These are phyloP conservation scores for Malus sieversii DNA, from an alignment of 306 rosid genomes.

Conservation along the genomic window DNA sequence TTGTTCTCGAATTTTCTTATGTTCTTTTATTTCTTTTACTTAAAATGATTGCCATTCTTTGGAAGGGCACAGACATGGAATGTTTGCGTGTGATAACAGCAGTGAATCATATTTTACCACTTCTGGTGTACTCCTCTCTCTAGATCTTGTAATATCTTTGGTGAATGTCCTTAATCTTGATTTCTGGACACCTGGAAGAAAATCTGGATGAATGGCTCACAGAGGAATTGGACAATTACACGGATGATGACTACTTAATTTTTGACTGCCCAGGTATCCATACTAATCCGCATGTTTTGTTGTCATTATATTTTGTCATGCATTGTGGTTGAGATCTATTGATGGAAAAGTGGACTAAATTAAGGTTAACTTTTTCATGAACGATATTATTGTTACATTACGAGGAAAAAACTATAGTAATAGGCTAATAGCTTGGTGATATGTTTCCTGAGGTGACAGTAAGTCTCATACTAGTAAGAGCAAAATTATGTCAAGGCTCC, in stretches of 20 bases:
- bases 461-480: not conserved
- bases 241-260: conserved; percentile 85
- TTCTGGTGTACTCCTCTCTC: not conserved
- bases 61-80: not conserved
- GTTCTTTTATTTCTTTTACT: not conserved
- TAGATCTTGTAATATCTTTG: not conserved
- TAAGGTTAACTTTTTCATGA: not conserved
- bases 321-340: not conserved
- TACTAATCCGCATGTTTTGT: not conserved
- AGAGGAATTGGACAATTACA: conserved; percentile 70
- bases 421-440: too few species aligned
- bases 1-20: not conserved
- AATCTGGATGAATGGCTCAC: conserved; percentile 77
- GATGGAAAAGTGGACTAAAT: not conserved
- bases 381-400: not conserved
- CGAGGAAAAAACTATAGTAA: not conserved
- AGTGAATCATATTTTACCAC: not conserved
- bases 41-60: not conserved
- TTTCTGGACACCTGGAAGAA: conserved; percentile 74
- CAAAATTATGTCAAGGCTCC: not conserved
- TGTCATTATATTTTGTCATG: not conserved
- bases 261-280: conserved; percentile 91
- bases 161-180: conserved; percentile 42
- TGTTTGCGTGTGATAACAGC: not conserved
- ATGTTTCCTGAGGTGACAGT: not conserved